phyloP scores from a whole-genome alignment of 331 rosid genomes.

The Malus hybrid region DNA sequence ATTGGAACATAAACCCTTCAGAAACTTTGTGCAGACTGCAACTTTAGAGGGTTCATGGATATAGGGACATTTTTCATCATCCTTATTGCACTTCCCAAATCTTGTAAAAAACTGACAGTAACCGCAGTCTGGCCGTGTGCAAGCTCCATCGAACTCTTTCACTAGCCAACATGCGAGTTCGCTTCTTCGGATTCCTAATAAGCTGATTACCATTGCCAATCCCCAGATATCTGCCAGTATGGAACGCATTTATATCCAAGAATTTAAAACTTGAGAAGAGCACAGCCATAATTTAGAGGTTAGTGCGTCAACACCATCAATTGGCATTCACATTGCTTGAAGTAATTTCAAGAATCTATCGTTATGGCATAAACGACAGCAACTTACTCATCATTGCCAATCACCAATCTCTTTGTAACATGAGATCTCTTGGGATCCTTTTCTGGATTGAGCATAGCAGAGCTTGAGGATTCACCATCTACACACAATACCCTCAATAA shows the following conservation, averaged over 20 bases:
- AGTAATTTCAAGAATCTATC: slow-evolving; percentile 6
- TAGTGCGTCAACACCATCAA: not conserved
- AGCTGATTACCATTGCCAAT: slow-evolving; percentile 93
- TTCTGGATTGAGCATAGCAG: slow-evolving; percentile 36
- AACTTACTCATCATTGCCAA: slow-evolving; percentile 90
- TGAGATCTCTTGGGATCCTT: slow-evolving; percentile 54
- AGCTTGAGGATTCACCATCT: slow-evolving; percentile 53
- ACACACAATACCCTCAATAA: slow-evolving; percentile 12
- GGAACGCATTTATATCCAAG: slow-evolving; percentile 11
- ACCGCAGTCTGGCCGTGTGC: slow-evolving; percentile 89
- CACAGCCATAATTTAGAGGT: not conserved
- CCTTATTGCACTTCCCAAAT: slow-evolving; percentile 90
- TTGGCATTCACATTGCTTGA: not conserved
- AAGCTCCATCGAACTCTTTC: slow-evolving; percentile 97
- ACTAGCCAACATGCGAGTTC: slow-evolving; percentile 78
- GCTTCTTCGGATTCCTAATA: slow-evolving; percentile 82
- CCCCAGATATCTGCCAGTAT: slow-evolving; percentile 62
- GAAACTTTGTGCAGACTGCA: slow-evolving; percentile 94
- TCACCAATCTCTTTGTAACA: slow-evolving; percentile 76
- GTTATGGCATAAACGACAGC: slow-evolving; percentile 4
- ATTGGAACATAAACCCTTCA: slow-evolving; percentile 79
- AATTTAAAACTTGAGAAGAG: slow-evolving; percentile 1
- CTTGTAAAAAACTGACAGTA: slow-evolving; percentile 91
- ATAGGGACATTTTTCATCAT: slow-evolving; percentile 85
- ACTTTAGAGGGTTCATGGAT: slow-evolving; percentile 91